Conservation (phyloP, 805 yeast genomes). For the Kodamaea leandrae region DNA sequence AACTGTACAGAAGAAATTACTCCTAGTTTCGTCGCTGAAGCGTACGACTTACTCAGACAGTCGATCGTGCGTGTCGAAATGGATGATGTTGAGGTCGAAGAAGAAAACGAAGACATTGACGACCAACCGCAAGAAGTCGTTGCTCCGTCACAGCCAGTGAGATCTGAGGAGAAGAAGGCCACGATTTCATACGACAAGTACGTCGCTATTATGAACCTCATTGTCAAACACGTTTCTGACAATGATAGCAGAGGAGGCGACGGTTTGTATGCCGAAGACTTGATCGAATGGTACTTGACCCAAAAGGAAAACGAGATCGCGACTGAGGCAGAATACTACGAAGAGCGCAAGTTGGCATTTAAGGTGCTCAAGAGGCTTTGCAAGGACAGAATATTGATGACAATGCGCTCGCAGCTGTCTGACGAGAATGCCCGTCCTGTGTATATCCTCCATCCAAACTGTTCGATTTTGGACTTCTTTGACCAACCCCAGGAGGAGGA, state of each 20-base stretch:
- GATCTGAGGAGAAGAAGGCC: slow-evolving; percentile 27
- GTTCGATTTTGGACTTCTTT: slow-evolving; percentile 69
- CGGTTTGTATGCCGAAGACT: slow-evolving; percentile 65
- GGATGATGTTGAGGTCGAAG: slow-evolving; percentile 86
- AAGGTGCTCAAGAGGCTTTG: slow-evolving; percentile 83
- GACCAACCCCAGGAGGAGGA: slow-evolving; percentile 34
- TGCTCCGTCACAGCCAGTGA: neutral
- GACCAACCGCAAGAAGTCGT: slow-evolving; percentile 16
- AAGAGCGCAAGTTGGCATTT: slow-evolving; percentile 65
- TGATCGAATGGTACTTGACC: slow-evolving; percentile 78
- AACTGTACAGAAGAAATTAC: slow-evolving; percentile 88
- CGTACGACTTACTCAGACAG: slow-evolving; percentile 83
- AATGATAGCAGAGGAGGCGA: slow-evolving; percentile 49
- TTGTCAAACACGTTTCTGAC: slow-evolving; percentile 63
- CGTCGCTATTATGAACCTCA: slow-evolving; percentile 74
- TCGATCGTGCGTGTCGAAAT: slow-evolving; percentile 91
- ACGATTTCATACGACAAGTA: slow-evolving; percentile 81
- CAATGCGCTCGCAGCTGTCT: slow-evolving; percentile 32
- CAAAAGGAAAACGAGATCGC: slow-evolving; percentile 69
- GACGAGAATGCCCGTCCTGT: slow-evolving; percentile 27
- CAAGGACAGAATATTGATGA: slow-evolving; percentile 79
- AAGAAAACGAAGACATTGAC: slow-evolving; percentile 22
- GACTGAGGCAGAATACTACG: slow-evolving; percentile 66
- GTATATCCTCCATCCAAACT: slow-evolving; percentile 69
- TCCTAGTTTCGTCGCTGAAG: slow-evolving; percentile 86